Base-by-base conservation (phyloP, 2,329 filamentous ascomycete species). In the Tolypocladium tropicale region DNA sequence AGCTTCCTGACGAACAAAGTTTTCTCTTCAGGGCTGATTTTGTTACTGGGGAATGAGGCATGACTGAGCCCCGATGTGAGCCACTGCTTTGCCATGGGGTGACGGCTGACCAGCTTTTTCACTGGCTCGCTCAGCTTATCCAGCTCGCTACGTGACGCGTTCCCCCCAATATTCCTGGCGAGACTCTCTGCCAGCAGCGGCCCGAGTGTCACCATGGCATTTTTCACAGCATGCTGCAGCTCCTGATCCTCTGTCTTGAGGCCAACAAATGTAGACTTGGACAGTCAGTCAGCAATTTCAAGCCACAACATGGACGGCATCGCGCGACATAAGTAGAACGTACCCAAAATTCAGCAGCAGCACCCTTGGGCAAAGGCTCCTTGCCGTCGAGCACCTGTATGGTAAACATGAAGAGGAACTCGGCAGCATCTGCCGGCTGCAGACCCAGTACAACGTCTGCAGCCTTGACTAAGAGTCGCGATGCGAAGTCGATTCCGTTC, bases 271-370 rank as follows among this genome's bases (percentile, higher is more conserved):
- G 73, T 74, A 5, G 77, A 73, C 82, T 85, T 37, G 18, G 30
- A 30, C 2, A 53, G 30, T n/a, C 14, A 34, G n/a, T 49, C 9
- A 39, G 33, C 28, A 34, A n/a, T n/a, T n/a, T n/a, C n/a, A n/a
- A n/a, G n/a, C n/a, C 43, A 30, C 14, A 48, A 30, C 6, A 25
- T 28, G 23, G 46, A 32, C 16, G 25, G 28, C 28, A 32, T 18
- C 46, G 28, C 18, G 14, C 23, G 16, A 18, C 33, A 43, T 48
- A 23, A 16, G 28, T n/a, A 10, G 16, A 14, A 65, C 77, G 62
- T 71, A 87, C 84, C 88, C 90, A 94, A 59, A 95, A 89, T 32
- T 87, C 83, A 10, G 85, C 82, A 1, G 89, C 82, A 3, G 87
- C 82, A 33, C 80, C 80, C 70, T 94, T 95, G 0, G 89, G 87